phyloP scores from a whole-genome alignment of 108 stramenopile species.

The Craspedostauros australis region DNA sequence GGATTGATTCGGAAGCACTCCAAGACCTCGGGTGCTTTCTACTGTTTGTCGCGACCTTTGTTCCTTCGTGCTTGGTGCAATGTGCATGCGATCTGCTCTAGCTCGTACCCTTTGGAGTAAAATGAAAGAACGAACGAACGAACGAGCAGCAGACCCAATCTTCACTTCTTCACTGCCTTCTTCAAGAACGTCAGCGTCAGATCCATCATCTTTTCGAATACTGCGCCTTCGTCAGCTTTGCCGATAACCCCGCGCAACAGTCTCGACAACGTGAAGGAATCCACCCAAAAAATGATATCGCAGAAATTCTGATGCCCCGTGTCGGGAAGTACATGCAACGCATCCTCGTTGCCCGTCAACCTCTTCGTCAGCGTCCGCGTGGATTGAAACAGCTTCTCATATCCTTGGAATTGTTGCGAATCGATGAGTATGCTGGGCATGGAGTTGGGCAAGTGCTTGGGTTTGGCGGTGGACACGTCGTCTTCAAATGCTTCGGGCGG shows the following conservation, averaged over 20 bases:
- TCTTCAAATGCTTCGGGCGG: constrained; percentile 41
- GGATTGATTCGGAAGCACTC: no score
- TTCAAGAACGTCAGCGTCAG: not conserved
- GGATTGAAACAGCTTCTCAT: constrained; percentile 25
- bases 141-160: no score
- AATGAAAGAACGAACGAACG: no score
- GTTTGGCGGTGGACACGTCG: not conserved
- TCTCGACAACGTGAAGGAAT: constrained; percentile 1
- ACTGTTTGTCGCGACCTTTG: no score
- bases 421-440: constrained; percentile 47
- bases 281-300: constrained; percentile 50
- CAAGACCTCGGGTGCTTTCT: no score
- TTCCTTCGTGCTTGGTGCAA: no score
- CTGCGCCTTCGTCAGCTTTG: not conserved
- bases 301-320: constrained; percentile 55
- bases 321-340: constrained; percentile 27
- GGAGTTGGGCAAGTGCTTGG: constrained; percentile 1
- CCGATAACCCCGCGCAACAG: constrained; percentile 12
- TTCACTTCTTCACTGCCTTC: no score
- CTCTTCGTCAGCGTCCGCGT: constrained; percentile 21
- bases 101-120: no score
- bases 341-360: not conserved
- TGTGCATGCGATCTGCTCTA: no score
- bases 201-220: constrained; percentile 11
- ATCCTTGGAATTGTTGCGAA: constrained; percentile 35